Base-by-base conservation (phyloP, 805 yeast genomes). In the Priceomyces carsonii region DNA sequence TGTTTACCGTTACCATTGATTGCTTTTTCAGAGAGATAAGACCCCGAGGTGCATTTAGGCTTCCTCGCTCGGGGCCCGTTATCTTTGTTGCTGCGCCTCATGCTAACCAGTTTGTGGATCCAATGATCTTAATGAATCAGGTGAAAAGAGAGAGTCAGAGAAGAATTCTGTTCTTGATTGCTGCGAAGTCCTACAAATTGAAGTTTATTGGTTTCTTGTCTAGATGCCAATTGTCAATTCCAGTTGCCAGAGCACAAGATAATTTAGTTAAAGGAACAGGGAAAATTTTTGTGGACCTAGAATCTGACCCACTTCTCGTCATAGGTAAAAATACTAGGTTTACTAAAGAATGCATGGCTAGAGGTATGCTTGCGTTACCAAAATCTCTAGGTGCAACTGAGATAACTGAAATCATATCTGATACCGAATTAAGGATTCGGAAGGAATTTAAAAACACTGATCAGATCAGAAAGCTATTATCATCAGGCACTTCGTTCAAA, bases 41-140 rank as follows among this genome's bases (percentile, higher is more conserved):
- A 35, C 80, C 93, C 3, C 73, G 98, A 40, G 96, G 97, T 1
- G 88, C 95, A 1, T 87, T 79, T 62, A 75, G 80, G 32, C 53
- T 80, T 21, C 83, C 84, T 1, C 69, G 73, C 19, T 59, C 73
- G 7, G 97, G 96, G 0, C 91, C 98, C 0, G 82, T 89, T 6
- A 83, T 91, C 36, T 82, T 93, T 43, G 98, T 93, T 22, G 95
- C 93, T 8, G 99, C 96, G 2, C 98, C 98, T 1, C 99, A 91
- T 65, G 95, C 96, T n/a, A 87, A 87, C 54, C 95, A 87, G 62
- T 90, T 90, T 55, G 88, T 90, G 21, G 77, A 77, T 35, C 91
- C 93, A 2, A 77, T 90, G 32, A 74, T 93, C 33, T 68, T 93
- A 30, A 82, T 87, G 85, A 82, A 85, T 30, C 91, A 85, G 54